Evolutionary conservation across 163 green algal species (phyloP).

Genomic region (Volvox carteri): DNA sequence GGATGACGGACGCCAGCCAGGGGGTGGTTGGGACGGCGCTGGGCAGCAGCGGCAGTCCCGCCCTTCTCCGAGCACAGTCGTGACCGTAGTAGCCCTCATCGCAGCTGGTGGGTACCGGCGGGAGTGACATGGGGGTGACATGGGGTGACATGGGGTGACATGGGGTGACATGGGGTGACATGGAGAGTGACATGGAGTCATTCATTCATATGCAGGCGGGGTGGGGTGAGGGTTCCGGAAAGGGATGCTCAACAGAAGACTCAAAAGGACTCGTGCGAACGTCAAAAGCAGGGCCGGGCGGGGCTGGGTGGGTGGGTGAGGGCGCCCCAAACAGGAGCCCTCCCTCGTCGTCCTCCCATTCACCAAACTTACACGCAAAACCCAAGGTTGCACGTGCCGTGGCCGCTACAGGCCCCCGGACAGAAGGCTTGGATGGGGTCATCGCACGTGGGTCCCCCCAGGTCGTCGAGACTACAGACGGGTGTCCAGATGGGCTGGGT

Average conservation of each 20-base stretch:
- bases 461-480: conserved; percentile 69
- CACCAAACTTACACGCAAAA: conserved; percentile 79
- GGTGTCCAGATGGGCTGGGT: conserved; percentile 21
- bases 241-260: no score
- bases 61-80: conserved; percentile 60
- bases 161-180: no score
- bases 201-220: no score
- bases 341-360: no score
- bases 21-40: conserved; percentile 35
- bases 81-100: conserved; percentile 62
- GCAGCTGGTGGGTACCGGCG: conserved; percentile 25
- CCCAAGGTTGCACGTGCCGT: conserved; percentile 74
- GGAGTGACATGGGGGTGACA: background rate
- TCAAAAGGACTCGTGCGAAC: no score
- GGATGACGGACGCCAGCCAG: conserved; percentile 35
- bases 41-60: conserved; percentile 36
- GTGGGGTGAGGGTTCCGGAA: no score
- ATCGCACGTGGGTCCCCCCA: conserved; percentile 69
- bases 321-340: no score
- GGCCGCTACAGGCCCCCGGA: conserved; percentile 78
- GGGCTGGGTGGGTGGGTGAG: no score
- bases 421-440: conserved; percentile 70
- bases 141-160: no score
- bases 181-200: no score
- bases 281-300: no score